Evolutionary conservation across 139 green algal species (phyloP), one percentile per base, ranked within the genome.

Genomic region (Coelastrella sp.): DNA sequence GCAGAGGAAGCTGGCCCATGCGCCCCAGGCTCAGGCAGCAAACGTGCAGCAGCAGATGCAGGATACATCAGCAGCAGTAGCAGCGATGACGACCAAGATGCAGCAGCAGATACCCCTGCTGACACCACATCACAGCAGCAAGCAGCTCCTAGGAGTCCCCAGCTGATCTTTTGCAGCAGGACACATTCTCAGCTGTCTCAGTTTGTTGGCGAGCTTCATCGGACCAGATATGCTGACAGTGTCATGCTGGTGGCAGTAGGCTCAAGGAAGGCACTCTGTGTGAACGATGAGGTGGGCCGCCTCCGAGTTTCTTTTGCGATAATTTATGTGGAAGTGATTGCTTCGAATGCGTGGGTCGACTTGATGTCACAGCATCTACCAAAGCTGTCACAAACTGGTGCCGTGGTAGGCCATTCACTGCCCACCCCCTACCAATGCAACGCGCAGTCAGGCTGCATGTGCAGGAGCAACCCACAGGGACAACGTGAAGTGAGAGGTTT

Each of bases 141-240:
- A 71, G 65, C 6, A 8, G 65, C 20, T 58, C 65, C n/a, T 2
- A 71, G 57, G 58, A 16, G 13, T 10, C 84, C 83, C 47, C 97
- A 99, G 95, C 92, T 99, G 3, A 98, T 98, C 88, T 99, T 99
- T 92, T 97, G 95, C 91, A 98, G 94, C 94, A 91, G 98, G 14
- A 99, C 98, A 7, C 98, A 99, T 93, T 99, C 96, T 20, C 98
- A 99, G 95, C 96, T 99, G 47, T 96, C 94, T n/a, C 98, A 99
- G 88, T 97, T 98, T 93, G 94, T 97, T 75, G 90, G 91, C 0
- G 97, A 99, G 94, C 93, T 99, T 23, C 79, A 91, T 19, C 92
- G 95, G 57, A 98, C 96, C 2, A 81, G 80, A 17, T 98, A 97
- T 92, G 92, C 92, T 3, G 90, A 94, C 4, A 76, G 80, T 3